phyloP scores from a whole-genome alignment of 371 early-diverging fungal genomes.

The Mortierella sp. region DNA sequence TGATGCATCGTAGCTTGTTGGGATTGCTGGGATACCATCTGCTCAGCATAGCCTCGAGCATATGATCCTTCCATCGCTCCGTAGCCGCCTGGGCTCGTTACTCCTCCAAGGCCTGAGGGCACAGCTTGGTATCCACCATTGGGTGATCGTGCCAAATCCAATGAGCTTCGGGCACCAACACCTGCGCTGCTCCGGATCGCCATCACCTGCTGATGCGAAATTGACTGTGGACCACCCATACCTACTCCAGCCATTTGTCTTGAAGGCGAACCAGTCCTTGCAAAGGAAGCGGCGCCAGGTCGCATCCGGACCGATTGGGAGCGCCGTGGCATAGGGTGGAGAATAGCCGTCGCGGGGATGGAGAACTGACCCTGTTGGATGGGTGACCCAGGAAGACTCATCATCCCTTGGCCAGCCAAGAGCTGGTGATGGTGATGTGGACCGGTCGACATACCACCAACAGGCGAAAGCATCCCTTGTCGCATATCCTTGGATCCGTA shows the following conservation, averaged over 20 bases:
- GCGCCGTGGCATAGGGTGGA: constrained; percentile 29
- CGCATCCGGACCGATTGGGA: constrained; percentile 27
- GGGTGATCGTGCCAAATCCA: constrained; percentile 21
- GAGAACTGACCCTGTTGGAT: constrained; percentile 18
- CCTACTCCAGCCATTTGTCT: constrained; percentile 1
- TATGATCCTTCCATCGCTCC: constrained; percentile 4
- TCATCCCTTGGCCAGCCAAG: neutral
- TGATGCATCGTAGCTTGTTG: constrained; percentile 9
- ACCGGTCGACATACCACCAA: neutral
- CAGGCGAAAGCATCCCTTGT: constrained; percentile 1
- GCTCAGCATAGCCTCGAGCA: constrained; percentile 15
- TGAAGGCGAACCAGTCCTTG: constrained; percentile 4
- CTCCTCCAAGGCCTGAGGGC: neutral
- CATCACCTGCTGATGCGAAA: constrained; percentile 7
- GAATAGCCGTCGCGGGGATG: constrained; percentile 26
- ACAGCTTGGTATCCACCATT: constrained; percentile 20
- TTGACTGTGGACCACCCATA: no score
- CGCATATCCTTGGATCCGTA: constrained; percentile 3
- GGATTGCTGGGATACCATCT: constrained; percentile 13
- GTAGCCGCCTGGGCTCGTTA: neutral
- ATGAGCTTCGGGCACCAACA: constrained; percentile 9
- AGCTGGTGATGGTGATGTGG: neutral
- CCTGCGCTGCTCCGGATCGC: neutral
- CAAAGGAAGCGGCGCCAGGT: neutral
- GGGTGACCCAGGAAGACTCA: neutral